Base-by-base conservation (phyloP, 2,329 filamentous ascomycete genomes). In the Chrysoporthe puriensis region DNA sequence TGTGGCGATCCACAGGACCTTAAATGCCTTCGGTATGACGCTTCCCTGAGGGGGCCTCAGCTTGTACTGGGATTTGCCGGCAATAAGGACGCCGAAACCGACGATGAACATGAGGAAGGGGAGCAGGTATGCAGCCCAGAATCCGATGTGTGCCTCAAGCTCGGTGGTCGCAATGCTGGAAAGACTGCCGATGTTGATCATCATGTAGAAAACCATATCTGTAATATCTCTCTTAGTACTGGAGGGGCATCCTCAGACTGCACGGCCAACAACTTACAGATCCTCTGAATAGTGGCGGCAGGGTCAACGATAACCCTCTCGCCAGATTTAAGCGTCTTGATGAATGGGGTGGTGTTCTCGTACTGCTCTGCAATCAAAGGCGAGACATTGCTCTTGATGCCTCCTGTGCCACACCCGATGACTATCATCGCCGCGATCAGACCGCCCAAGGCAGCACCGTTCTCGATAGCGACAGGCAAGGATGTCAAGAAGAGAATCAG, bases 161-260 rank as follows among this genome's bases (percentile, higher is more conserved):
- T 88, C 89, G 1, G 87, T 87, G 0, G 88, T 92, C 7, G 86
- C 88, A 72, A 93, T 84, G 64, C 87, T 81, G 0, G 87, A 91
- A 7, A 94, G 81, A 1, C 88, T 86, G n/a, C 90, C 91, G 18
- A 93, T 72, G 77, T 93, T 93, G 75, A 93, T 92, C 78, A 87
- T 85, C 88, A 88, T 91, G 81, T 91, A 92, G 70, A 92, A 88
- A 60, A 88, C 83, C 64, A 66, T 69, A 60, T 69, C 63, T 66
- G 44, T 9, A 32, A 44, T 32, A 14, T n/a, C 73, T 18, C 59
- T 26, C 14, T 63, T 26, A 54, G 46, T 16, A 14, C 7, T 8
- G 36, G 3, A 21, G 16, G 7, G 11, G n/a, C 21, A 18, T 16
- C 5, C 2, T 6, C 2, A 42, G 5, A 9, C 14, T 56, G 3